Conservation (phyloP, 2,329 filamentous ascomycete genomes). For the Tetracladium maxilliforme region DNA sequence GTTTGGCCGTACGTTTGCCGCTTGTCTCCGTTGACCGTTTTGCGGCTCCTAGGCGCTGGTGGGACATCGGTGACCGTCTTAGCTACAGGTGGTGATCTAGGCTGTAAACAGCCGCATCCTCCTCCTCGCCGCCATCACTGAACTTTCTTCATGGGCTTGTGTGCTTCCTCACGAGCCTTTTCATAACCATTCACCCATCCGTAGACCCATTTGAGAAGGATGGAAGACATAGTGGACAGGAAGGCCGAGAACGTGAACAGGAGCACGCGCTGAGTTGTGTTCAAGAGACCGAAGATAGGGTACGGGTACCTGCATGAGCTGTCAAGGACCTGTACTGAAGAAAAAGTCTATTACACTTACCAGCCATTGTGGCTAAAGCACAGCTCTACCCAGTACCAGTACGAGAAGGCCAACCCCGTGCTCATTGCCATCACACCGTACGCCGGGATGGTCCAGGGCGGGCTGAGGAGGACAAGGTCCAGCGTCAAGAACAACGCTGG, state of each 20-base stretch:
- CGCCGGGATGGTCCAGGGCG: constrained; percentile 53
- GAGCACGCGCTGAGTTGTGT: constrained; percentile 46
- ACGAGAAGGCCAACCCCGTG: constrained; percentile 43
- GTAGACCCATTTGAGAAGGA: constrained; percentile 56
- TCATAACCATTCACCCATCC: constrained; percentile 50
- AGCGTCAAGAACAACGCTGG: constrained; percentile 49
- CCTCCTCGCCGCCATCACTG: no score
- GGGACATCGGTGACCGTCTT: no score
- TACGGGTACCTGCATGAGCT: constrained; percentile 63
- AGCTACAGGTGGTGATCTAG: no score
- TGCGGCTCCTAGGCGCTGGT: no score
- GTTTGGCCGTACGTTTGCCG: no score
- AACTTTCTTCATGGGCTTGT: no score
- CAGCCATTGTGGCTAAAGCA: constrained; percentile 54
- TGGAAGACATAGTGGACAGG: constrained; percentile 58
- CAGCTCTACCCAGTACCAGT: constrained; percentile 67
- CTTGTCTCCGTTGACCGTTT: no score
- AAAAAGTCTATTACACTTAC: constrained; percentile 22
- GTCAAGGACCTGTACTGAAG: neutral
- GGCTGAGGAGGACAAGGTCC: constrained; percentile 55
- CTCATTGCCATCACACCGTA: constrained; percentile 44
- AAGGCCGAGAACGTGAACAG: constrained; percentile 57
- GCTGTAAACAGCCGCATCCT: no score
- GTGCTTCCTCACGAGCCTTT: no score
- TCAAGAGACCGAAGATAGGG: constrained; percentile 61